Base-by-base conservation (phyloP, 2,329 filamentous ascomycete genomes). In the Neoscytalidium dimidiatum region DNA sequence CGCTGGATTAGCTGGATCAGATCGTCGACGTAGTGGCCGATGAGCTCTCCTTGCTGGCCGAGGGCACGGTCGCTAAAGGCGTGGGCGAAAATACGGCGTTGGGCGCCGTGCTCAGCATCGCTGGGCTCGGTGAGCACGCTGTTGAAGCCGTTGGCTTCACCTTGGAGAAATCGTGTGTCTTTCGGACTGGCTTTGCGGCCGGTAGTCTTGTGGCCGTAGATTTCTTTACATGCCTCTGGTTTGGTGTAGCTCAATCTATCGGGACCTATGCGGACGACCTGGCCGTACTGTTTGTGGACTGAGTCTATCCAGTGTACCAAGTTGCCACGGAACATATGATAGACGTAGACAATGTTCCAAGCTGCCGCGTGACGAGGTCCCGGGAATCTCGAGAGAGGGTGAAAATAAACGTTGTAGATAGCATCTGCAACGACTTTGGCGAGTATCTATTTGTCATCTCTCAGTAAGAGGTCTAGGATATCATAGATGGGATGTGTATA, bases 231-330 rank as follows among this genome's bases (percentile, higher is more conserved):
- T 28, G 66, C 63, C 19, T 74, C 76, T 1, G 80, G 77, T 3
- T 77, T 75, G 53, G 73, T 80, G 70, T 80, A 81, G 2, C 79
- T 80, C 0, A 81, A 62, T 62, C 82, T 77, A 19, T 74, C 75
- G 0, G 80, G 80, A 0, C 73, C 71, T 2, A 81, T 65, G 8
- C 80, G 74, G 0, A 82, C 79, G 2, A 76, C 77, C 1, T 79
- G 74, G 26, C 81, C 80, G 65, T 80, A 80, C 53, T 74, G 71
- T 11, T 52, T 26, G 31, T 66, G 62, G 46, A n/a, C 14, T 17
- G 46, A 51, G 4, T 51, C 46, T 11, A 51, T 17, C 14, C 28
- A 51, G 11, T 51, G 46, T n/a, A 51, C 13, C 8, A 14, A 6
- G 28, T 51, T 29, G 13, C 46, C 46, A n/a, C 26, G 13, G 23